These are phyloP conservation scores for Trichoderma gamsii DNA, from an alignment of 495 filamentous ascomycete genomes.

Conservation along the genomic window DNA sequence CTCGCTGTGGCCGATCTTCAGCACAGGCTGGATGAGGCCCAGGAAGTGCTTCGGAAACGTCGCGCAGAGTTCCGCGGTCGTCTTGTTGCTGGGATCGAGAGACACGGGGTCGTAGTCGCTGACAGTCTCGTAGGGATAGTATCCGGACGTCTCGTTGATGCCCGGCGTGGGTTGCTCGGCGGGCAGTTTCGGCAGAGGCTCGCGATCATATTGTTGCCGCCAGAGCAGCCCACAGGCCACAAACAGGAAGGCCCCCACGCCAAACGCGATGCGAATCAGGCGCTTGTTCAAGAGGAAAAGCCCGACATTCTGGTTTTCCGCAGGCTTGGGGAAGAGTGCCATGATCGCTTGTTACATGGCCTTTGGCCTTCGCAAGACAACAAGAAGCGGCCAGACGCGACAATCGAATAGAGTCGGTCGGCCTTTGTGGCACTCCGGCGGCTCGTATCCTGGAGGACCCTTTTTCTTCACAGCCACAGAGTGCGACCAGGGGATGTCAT, in stretches of 20 bases:
- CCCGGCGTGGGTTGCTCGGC: not conserved
- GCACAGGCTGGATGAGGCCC: slow-evolving; percentile 23
- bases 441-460: no score
- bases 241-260: not conserved
- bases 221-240: not conserved
- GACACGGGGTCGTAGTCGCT: slow-evolving; percentile 9
- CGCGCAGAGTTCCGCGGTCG: slow-evolving; percentile 20
- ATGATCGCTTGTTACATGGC: not conserved
- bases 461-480: slow-evolving; percentile 1
- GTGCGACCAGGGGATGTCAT: not conserved
- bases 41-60: slow-evolving; percentile 22
- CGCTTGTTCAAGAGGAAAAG: slow-evolving; percentile 12
- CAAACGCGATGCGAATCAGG: slow-evolving; percentile 8
- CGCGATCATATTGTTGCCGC: not conserved
- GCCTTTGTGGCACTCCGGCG: not conserved
- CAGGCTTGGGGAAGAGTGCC: slow-evolving; percentile 12
- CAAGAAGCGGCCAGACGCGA: slow-evolving; percentile 1
- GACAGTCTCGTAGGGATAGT: slow-evolving; percentile 1
- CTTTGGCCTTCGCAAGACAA: not conserved
- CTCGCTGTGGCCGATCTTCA: slow-evolving; percentile 26
- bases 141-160: not conserved
- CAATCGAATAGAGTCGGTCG: not conserved
- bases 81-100: slow-evolving; percentile 3
- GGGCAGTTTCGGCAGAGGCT: not conserved
- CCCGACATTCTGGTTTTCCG: slow-evolving; percentile 1